A percentile compares a stretch with the other conserved stretches of the same genome.
phyloP scores from a whole-genome alignment of 2,329 filamentous ascomycete genomes.

The Decorospora gaudefroyi region DNA sequence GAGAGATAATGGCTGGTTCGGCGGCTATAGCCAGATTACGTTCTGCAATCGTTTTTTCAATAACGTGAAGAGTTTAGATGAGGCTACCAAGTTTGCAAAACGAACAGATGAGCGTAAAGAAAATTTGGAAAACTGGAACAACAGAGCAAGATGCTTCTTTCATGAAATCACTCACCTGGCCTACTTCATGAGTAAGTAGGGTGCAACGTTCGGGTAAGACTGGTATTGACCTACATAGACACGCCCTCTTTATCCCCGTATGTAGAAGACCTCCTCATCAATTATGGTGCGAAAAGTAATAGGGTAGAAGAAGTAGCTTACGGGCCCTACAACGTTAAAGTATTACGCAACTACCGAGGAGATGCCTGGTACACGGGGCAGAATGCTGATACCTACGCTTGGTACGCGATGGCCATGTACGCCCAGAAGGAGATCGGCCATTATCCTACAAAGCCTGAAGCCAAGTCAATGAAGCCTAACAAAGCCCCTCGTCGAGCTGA shows the following conservation, averaged over 20 bases:
- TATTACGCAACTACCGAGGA: conserved; percentile 1
- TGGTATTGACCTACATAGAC: background rate
- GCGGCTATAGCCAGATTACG: background rate
- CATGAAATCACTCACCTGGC: conserved; percentile 1
- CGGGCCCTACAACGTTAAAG: background rate
- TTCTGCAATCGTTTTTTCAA: conserved; percentile 1
- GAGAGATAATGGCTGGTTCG: background rate
- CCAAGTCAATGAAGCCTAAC: background rate
- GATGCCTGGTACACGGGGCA: conserved; percentile 3
- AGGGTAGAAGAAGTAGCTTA: background rate
- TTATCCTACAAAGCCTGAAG: conserved; percentile 1
- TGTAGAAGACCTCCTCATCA: background rate
- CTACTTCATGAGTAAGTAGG: background rate
- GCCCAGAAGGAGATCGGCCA: conserved; percentile 2
- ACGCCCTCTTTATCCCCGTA: background rate
- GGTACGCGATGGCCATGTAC: conserved; percentile 3
- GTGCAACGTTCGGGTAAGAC: background rate
- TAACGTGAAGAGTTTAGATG: background rate
- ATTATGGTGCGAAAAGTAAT: background rate
- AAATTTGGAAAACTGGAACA: conserved; percentile 4
- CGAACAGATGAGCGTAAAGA: background rate
- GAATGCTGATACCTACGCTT: conserved; percentile 1
- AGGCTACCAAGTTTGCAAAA: background rate
- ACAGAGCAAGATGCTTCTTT: conserved; percentile 3
- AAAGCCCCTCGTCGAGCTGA: conserved; percentile 1